Evolutionary conservation across 768 basidiomycete genomes (phyloP), one percentile per base, ranked within the genome.

Genomic region (Russula griseocarnosa): DNA sequence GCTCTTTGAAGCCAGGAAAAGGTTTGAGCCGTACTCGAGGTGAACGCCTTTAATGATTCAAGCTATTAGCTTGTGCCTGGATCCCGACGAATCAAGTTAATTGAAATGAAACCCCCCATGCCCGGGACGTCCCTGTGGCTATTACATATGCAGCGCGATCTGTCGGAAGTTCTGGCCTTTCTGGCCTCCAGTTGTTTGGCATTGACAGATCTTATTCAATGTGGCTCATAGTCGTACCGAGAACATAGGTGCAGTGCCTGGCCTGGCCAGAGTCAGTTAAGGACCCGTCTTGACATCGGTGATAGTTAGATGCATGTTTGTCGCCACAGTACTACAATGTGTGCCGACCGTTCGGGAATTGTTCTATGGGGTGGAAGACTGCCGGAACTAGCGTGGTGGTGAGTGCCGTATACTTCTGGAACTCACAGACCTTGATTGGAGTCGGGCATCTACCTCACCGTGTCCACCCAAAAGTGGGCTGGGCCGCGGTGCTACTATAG

Each of bases 81-180:
- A 47, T 46, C 24, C 44, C 57, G 58, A 63, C 36, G 62, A 2
- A 58, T 63, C 14, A 26, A 58, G 20, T 20, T 30, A 54, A 59
- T 40, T 20, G 16, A 44, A 13, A 38, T 36, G 53, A 59, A 22
- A 13, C 11, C 11, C 22, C 20, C 44, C 44, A n/a, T 24, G 24
- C 56, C 32, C 51, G 28, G 28, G 28, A 30, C 5, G 38, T 24
- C 51, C 22, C 32, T 40, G 13, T 28, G 7, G 32, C 40, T 54
- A 52, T 42, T 32, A 20, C 53, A 44, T 22, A 22, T 24, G 40
- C 18, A 22, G 1, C 42, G 38, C 30, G 28, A 61, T 26, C 42
- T 46, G 42, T 30, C 55, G 38, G n/a, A n/a, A n/a, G n/a, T n/a
- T n/a, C n/a, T 28, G 28, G n/a, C 7, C 1, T 2, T 22, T 30